Percentiles rank a stretch among this genome's conserved stretches.
phyloP scores from a whole-genome alignment of 306 rosid genomes.

The Trifolium dubium region DNA sequence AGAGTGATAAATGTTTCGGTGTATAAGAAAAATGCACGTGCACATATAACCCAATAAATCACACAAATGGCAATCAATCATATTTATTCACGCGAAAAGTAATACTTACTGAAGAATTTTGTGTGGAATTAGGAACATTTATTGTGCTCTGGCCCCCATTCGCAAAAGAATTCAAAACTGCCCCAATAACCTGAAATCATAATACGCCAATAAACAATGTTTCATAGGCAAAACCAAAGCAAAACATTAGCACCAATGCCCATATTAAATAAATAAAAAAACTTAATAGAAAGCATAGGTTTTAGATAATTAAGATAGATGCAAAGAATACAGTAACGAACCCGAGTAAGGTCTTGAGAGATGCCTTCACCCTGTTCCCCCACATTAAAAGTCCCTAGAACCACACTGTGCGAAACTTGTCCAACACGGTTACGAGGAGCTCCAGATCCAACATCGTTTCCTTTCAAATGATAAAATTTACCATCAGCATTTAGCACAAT shows the following conservation, averaged over 20 bases:
- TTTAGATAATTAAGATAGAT: constrained; percentile 23
- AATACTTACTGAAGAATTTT: constrained; percentile 65
- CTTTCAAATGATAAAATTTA: constrained; percentile 47
- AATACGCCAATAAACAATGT: constrained; percentile 11
- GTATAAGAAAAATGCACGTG: constrained; percentile 16
- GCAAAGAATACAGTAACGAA: constrained; percentile 45
- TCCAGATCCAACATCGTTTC: constrained; percentile 65
- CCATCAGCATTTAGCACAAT: constrained; percentile 26
- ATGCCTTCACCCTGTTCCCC: constrained; percentile 91
- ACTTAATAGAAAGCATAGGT: constrained; percentile 8
- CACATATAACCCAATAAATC: constrained; percentile 2
- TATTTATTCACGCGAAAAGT: constrained; percentile 34
- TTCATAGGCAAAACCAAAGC: constrained; percentile 17
- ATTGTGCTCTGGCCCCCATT: constrained; percentile 64
- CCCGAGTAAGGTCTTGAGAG: constrained; percentile 87
- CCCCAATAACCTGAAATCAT: constrained; percentile 82
- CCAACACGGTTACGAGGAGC: constrained; percentile 76
- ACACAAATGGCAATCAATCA: constrained; percentile 10
- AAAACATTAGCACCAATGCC: constrained; percentile 1
- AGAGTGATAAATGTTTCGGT: background rate
- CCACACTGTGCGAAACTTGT: constrained; percentile 94
- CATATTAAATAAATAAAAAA: constrained; percentile 5
- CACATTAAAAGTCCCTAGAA: constrained; percentile 90
- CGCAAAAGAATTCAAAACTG: constrained; percentile 90
- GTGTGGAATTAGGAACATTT: constrained; percentile 53